Conservation (phyloP, 2,329 filamentous ascomycete species). For the Samsoniella hepiali region DNA sequence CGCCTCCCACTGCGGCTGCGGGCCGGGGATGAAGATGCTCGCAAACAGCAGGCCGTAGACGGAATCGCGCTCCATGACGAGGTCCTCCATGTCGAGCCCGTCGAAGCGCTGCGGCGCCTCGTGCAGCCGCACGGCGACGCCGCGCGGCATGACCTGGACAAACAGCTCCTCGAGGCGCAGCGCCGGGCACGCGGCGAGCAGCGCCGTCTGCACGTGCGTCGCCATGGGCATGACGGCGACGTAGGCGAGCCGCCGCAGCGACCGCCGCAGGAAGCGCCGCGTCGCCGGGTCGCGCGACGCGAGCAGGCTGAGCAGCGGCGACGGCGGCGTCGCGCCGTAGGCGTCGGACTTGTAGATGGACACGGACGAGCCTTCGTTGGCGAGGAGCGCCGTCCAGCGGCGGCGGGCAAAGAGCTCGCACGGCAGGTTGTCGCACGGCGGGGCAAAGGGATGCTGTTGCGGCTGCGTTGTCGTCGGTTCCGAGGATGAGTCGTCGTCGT, state of each 20-base stretch:
- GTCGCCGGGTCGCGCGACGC: slow-evolving; percentile 33
- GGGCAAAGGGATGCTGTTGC: not conserved
- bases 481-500: not conserved
- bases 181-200: not conserved
- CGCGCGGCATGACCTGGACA: slow-evolving; percentile 46
- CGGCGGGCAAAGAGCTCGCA: slow-evolving; percentile 53
- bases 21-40: slow-evolving; percentile 32
- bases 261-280: slow-evolving; percentile 36
- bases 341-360: slow-evolving; percentile 53
- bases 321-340: slow-evolving; percentile 37
- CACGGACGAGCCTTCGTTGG: slow-evolving; percentile 76
- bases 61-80: slow-evolving; percentile 54
- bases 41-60: slow-evolving; percentile 46
- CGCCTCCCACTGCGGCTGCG: slow-evolving; percentile 35
- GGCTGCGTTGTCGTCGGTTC: not conserved
- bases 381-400: slow-evolving; percentile 61
- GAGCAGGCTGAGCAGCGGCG: slow-evolving; percentile 38
- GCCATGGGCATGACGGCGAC: slow-evolving; percentile 65
- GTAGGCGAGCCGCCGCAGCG: slow-evolving; percentile 54
- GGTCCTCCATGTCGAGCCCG: slow-evolving; percentile 40
- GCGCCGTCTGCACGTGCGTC: slow-evolving; percentile 46
- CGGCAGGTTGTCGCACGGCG: slow-evolving; percentile 19
- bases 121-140: slow-evolving; percentile 29
- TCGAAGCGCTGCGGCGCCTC: not conserved
- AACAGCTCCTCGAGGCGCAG: slow-evolving; percentile 47